Percentiles rank a stretch among this genome's conserved stretches.
These are phyloP conservation scores for Leccinum pellstonianum DNA, from an alignment of 768 basidiomycete genomes.

Conservation along the genomic window DNA sequence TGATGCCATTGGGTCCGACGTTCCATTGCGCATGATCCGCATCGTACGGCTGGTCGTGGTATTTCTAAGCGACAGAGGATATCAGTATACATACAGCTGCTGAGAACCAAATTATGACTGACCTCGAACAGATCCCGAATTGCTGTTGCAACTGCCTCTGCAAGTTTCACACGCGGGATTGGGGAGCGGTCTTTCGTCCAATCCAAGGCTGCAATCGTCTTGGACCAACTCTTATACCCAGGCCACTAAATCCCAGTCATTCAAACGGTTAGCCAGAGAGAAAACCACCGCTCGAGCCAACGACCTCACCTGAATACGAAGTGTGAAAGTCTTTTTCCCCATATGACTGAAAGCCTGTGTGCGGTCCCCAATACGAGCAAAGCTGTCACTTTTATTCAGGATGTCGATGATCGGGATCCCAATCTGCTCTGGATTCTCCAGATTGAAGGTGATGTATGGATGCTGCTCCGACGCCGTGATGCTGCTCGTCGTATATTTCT, in stretches of 20 bases:
- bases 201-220: conserved; percentile 75
- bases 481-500: conserved; percentile 19
- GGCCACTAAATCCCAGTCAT: conserved; percentile 58
- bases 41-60: conserved; percentile 11
- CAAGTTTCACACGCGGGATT: conserved; percentile 69
- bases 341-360: conserved; percentile 59
- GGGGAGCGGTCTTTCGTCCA: conserved; percentile 74
- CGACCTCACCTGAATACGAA: conserved; percentile 62
- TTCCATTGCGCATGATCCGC: conserved; percentile 19
- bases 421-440: conserved; percentile 48
- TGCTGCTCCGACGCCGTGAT: conserved; percentile 35
- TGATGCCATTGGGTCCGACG: conserved; percentile 26
- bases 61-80: conserved; percentile 10
- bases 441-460: conserved; percentile 57
- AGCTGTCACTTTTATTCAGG: conserved; percentile 48
- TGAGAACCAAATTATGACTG: conserved; percentile 1
- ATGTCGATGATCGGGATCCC: conserved; percentile 66
- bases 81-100: conserved; percentile 11
- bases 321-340: conserved; percentile 72
- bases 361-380: conserved; percentile 47
- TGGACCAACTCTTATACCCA: conserved; percentile 69
- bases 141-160: conserved; percentile 71
- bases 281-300: not conserved
- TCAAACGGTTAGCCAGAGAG: conserved; percentile 1
- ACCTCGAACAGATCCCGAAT: conserved; percentile 66